Conservation (phyloP, 257 asterid genomes). For the Henckelia pumila region DNA sequence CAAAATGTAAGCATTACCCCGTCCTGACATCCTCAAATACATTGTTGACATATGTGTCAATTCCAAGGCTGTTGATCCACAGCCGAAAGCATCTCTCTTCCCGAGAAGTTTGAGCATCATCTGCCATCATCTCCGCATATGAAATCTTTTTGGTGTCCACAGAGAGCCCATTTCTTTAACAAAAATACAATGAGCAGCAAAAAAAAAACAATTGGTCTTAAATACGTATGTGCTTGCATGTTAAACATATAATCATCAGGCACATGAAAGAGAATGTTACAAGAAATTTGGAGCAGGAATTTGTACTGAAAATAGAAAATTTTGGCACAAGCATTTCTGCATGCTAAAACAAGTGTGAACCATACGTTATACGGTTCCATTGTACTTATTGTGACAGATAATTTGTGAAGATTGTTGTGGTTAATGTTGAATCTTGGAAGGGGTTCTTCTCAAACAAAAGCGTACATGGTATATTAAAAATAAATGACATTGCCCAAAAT, state of each 20-base stretch:
- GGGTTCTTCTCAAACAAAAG: background rate
- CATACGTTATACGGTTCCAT: background rate
- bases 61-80: constrained; percentile 95
- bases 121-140: constrained; percentile 85
- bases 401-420: background rate
- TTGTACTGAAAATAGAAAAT: background rate
- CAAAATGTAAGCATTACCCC: constrained; percentile 51
- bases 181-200: background rate
- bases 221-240: too few species aligned
- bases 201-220: background rate
- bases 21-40: constrained; percentile 79
- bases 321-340: background rate
- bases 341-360: background rate
- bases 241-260: background rate
- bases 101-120: constrained; percentile 87
- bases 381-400: background rate
- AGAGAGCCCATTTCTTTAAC: constrained; percentile 76
- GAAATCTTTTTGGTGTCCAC: constrained; percentile 52
- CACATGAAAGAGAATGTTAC: background rate
- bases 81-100: constrained; percentile 96
- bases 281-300: background rate
- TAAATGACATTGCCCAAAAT: too few species aligned
- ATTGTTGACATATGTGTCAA: constrained; percentile 66
- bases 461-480: background rate
- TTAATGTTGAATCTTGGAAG: background rate